A percentile compares a stretch with the other conserved stretches of the same genome.
Conservation (phyloP, 106 monocot genomes). For the Phalaenopsis equestris region DNA sequence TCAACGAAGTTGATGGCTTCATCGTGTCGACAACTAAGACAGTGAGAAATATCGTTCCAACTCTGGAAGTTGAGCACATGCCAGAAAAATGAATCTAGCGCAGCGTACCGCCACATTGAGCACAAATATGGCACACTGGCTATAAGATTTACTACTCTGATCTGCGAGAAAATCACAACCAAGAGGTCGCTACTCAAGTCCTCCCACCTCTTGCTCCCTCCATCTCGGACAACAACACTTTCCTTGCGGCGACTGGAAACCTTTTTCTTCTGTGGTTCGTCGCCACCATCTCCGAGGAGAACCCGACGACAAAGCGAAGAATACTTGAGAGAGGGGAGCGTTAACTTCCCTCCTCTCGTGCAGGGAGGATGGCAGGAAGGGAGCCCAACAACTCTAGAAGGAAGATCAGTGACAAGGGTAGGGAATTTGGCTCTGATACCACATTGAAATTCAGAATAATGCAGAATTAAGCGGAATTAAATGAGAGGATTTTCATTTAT, state of each 20-base stretch:
- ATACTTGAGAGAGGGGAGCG: no score
- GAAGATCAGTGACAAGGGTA: no score
- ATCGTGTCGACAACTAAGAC: slow-evolving; percentile 12
- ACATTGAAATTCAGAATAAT: no score
- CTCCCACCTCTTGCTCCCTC: slow-evolving; percentile 24
- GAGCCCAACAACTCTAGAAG: no score
- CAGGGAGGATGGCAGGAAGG: no score
- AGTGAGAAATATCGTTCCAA: slow-evolving; percentile 26
- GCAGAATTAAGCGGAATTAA: no score
- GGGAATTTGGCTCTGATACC: no score
- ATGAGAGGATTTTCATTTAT: no score
- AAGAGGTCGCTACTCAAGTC: slow-evolving; percentile 37
- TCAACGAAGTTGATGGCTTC: slow-evolving; percentile 10
- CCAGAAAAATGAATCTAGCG: slow-evolving; percentile 32
- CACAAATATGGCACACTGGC: slow-evolving; percentile 33
- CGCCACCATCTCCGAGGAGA: background rate
- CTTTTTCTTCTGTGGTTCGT: background rate
- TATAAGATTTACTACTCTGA: slow-evolving; percentile 31
- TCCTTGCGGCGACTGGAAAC: background rate
- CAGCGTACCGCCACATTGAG: slow-evolving; percentile 41
- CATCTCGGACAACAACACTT: background rate
- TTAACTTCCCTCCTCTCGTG: no score
- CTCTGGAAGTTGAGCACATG: slow-evolving; percentile 33
- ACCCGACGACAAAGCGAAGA: no score
- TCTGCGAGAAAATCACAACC: slow-evolving; percentile 27